A percentile compares a stretch with the other conserved stretches of the same genome.
phyloP scores from a whole-genome alignment of 306 rosid species.

The Rosa persica region DNA sequence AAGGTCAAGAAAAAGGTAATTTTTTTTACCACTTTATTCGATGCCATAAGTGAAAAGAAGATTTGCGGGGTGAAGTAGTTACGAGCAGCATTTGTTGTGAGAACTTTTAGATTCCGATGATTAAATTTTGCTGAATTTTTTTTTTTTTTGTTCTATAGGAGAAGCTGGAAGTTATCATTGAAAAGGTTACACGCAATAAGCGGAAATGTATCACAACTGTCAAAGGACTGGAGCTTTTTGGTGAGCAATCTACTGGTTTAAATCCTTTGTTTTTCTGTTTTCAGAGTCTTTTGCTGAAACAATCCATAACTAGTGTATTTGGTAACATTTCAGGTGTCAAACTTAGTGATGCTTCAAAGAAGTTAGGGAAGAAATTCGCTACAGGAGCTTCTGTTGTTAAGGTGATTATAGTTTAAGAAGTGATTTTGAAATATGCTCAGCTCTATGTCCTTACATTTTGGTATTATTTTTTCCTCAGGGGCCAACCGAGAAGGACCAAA shows the following conservation, averaged over 20 bases:
- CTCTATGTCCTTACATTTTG: slow-evolving; percentile 22
- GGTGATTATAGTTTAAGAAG: slow-evolving; percentile 40
- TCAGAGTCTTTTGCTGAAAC: slow-evolving; percentile 10
- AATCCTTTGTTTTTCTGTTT: slow-evolving; percentile 2
- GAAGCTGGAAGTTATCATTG: slow-evolving; percentile 85
- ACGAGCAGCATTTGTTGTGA: background rate
- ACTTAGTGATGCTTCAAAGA: slow-evolving; percentile 98
- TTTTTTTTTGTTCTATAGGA: slow-evolving; percentile 55
- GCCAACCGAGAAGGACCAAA: slow-evolving; percentile 97
- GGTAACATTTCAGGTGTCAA: slow-evolving; percentile 68
- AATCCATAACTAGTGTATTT: slow-evolving; percentile 11
- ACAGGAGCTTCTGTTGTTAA: slow-evolving; percentile 99
- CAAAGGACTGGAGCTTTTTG: slow-evolving; percentile 93
- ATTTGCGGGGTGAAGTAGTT: slow-evolving; percentile 1
- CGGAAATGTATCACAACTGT: slow-evolving; percentile 93
- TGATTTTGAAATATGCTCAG: slow-evolving; percentile 16
- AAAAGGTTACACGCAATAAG: slow-evolving; percentile 90
- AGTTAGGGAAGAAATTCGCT: slow-evolving; percentile 97
- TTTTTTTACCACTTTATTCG: background rate
- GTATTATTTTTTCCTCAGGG: slow-evolving; percentile 55
- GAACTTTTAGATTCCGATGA: slow-evolving; percentile 2
- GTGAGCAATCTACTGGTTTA: slow-evolving; percentile 47
- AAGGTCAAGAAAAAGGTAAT: slow-evolving; percentile 96
- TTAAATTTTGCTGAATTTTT: slow-evolving; percentile 16
- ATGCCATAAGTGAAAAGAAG: background rate